Base-by-base conservation (phyloP, 768 basidiomycete species). In the Floccularia luteovirens region DNA sequence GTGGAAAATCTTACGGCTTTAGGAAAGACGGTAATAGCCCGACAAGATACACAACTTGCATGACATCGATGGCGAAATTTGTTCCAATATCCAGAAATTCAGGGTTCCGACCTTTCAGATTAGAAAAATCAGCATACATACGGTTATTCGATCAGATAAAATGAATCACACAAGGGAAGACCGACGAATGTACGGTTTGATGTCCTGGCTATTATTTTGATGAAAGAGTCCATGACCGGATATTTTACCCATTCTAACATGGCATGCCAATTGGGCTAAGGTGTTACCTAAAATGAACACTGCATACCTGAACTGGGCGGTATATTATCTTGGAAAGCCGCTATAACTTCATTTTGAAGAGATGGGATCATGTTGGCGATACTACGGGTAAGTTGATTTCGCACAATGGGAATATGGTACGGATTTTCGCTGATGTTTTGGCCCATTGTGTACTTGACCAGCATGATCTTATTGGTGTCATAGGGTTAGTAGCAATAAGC, bases 121-220 rank as follows among this genome's bases (percentile, higher is more conserved):
- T 5, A 7, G 20, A 23, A 20, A 10, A 33, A 24, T 19, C 4
- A 21, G 14, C 12, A 33, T n/a, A 10, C 17, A 16, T 13, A 42
- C 19, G 16, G 19, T 4, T 24, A 24, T 13, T 16, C n/a, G 12
- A 25, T 16, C 31, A 8, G 13, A 3, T 14, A 44, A 30, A 21
- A 30, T 34, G 7, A 56, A 65, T 19, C 31, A 72, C 75, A 75
- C 1, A 70, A 36, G 2, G 73, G 71, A 22, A 64, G 51, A 0
- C 75, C 77, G 4, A 77, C 67, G 39, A 77, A 70, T 0, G 64
- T 33, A 13, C 76, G 63, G 44, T 70, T 74, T 35, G 53, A 67
- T 3, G 59, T 52, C 27, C 70, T 62, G 24, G 61, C 57, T 8
- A 76, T 50, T 12, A 75, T 49, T 21, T 57, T 43, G 42, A 51